A percentile compares a stretch with the other conserved stretches of the same genome.
phyloP scores from a whole-genome alignment of 2,329 filamentous ascomycete species.

The Harringtonia aguacate region DNA sequence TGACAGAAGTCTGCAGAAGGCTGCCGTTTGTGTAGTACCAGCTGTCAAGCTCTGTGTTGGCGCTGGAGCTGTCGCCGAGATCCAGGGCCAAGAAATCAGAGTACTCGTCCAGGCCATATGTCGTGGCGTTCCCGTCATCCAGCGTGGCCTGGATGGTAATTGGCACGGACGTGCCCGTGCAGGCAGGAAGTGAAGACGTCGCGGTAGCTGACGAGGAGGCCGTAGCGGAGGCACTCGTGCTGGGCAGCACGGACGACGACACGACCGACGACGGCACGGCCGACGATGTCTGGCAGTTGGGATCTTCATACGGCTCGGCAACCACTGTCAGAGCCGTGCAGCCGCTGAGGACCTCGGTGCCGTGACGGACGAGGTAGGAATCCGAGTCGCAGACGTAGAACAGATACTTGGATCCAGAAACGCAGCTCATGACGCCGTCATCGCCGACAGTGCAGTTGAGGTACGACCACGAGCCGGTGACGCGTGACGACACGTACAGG shows the following conservation, averaged over 20 bases:
- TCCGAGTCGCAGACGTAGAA: constrained; percentile 8
- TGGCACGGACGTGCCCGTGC: not conserved
- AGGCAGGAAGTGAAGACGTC: not conserved
- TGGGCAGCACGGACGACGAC: not conserved
- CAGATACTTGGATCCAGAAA: constrained; percentile 2
- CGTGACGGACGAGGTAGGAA: not conserved
- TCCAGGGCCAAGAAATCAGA: not conserved
- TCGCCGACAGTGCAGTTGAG: not conserved
- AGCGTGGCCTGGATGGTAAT: not conserved
- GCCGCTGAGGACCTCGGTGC: not conserved
- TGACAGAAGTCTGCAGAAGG: not conserved
- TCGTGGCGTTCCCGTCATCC: not conserved
- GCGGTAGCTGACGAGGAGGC: not conserved
- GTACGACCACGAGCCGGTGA: constrained; percentile 7
- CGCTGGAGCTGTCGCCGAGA: not conserved
- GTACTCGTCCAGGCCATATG: not conserved
- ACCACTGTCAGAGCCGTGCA: not conserved
- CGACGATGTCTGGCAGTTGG: not conserved
- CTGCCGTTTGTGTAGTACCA: not conserved
- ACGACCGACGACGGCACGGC: not conserved
- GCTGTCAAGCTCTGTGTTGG: not conserved
- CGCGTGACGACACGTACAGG: constrained; percentile 5
- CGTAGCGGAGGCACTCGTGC: not conserved
- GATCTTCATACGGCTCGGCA: not conserved
- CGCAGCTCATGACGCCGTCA: constrained; percentile 2